Evolutionary conservation across 129 eudicot genomes (phyloP), one percentile per base, ranked within the genome.

Genomic region (Logfia minima): DNA sequence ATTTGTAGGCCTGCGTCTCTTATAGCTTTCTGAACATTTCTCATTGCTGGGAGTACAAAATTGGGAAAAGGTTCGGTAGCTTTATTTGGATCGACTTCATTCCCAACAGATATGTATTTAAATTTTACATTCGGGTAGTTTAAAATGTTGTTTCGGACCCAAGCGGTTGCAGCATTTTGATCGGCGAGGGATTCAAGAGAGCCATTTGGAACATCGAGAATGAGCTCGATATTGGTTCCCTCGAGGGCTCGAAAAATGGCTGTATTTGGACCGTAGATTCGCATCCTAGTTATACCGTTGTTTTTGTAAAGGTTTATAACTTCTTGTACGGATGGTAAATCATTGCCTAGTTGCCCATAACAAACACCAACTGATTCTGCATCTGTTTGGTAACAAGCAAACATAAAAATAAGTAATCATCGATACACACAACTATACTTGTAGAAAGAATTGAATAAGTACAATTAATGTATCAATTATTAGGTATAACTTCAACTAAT

Each of bases 11-110:
- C 43, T 0, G 71, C 83, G 4, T 72, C 32, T n/a, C 14, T 29
- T 1, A 86, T 51, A 6, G 82, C 84, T 14, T 21, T 51, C 18
- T 75, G 77, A 6, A 86, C 61, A 76, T 80, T 86, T 63, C 26
- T 63, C 81, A 86, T 83, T 32, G 87, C 81, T 3, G 74, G 71
- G 3, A 81, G 85, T 78, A 86, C 82, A 19, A 79, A 74, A 2
- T 24, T 39, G 8, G 63, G 79, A 3, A 64, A 39, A n/a, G 56
- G 68, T 0, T 83, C 64, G 0, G n/a, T 76, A 0, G 13, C 73
- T 2, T 66, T 76, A 16, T 65, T 76, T 9, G 85, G 87, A 18
- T 77, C 60, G 16, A 86, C 83, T 39, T 86, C 85, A 48, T 86
- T 86, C 5, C 90, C 90, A 0, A 80, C 82, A 0, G 82, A 60